phyloP scores from a whole-genome alignment of 1,284 basidiomycete genomes.

The Cryptococcus sp. region DNA sequence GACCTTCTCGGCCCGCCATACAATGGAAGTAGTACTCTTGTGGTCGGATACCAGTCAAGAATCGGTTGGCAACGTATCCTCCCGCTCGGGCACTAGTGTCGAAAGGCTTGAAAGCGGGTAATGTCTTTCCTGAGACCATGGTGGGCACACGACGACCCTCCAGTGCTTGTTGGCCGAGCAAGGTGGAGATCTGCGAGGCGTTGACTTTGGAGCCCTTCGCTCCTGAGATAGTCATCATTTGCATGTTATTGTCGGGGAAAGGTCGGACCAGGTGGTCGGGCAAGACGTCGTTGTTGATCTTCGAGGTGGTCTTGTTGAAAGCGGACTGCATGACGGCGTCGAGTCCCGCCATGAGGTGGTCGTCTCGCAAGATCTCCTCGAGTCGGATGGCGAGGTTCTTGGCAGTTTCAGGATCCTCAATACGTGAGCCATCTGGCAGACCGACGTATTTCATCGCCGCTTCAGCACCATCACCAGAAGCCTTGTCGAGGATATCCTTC shows the following conservation, averaged over 20 bases:
- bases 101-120: slow-evolving; percentile 95
- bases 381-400: slow-evolving; percentile 62
- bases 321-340: slow-evolving; percentile 89
- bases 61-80: slow-evolving; percentile 99
- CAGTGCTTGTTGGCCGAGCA: slow-evolving; percentile 94
- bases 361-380: slow-evolving; percentile 94
- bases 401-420: slow-evolving; percentile 60
- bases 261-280: slow-evolving; percentile 85
- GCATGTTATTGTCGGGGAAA: slow-evolving; percentile 99
- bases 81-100: slow-evolving; percentile 97
- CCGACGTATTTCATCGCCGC: slow-evolving; percentile 72
- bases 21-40: slow-evolving; percentile 99
- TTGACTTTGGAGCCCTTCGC: slow-evolving; percentile 99
- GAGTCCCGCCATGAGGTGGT: slow-evolving; percentile 94
- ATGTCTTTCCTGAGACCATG: slow-evolving; percentile 98
- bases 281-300: slow-evolving; percentile 83
- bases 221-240: slow-evolving; percentile 97
- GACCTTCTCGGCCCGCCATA: slow-evolving; percentile 98
- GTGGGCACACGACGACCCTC: slow-evolving; percentile 98
- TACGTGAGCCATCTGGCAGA: slow-evolving; percentile 71
- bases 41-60: slow-evolving; percentile 96
- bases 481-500: slow-evolving; percentile 68
- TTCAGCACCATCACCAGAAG: slow-evolving; percentile 73
- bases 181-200: slow-evolving; percentile 95
- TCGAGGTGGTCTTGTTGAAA: slow-evolving; percentile 86